These are phyloP conservation scores for Cyclospora cayetanensis DNA, from an alignment of 169 alveolate genomes.

Conservation along the genomic window DNA sequence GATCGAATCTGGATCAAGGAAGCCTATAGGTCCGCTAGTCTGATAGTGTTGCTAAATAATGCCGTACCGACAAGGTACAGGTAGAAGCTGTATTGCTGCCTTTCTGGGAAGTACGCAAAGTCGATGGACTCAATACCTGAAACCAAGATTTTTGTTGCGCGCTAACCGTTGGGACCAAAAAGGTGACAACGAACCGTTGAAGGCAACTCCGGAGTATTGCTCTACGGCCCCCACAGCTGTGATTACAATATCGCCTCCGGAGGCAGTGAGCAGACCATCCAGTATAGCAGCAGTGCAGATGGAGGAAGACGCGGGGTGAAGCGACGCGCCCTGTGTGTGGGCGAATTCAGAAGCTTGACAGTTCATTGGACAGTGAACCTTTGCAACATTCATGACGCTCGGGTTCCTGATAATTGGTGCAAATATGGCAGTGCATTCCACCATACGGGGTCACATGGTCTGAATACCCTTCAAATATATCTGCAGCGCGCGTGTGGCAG, in stretches of 20 bases:
- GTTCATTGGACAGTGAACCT: slow-evolving; percentile 80
- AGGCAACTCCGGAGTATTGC: slow-evolving; percentile 71
- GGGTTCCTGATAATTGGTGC: slow-evolving; percentile 59
- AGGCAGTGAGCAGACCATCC: slow-evolving; percentile 86
- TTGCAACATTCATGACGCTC: not conserved
- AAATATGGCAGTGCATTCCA: not conserved
- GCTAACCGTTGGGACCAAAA: too few relatives aligned
- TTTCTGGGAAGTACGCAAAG: slow-evolving; percentile 47
- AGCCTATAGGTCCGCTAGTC: not conserved
- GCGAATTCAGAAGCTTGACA: slow-evolving; percentile 79
- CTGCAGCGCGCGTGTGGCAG: slow-evolving; percentile 86
- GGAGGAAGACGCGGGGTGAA: slow-evolving; percentile 86
- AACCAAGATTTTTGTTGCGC: not conserved
- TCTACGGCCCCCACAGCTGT: slow-evolving; percentile 77
- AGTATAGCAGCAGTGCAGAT: slow-evolving; percentile 89
- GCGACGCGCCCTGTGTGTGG: slow-evolving; percentile 75
- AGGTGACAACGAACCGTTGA: not conserved
- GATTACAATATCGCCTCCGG: slow-evolving; percentile 82
- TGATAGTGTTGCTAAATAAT: not conserved
- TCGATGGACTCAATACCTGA: slow-evolving; percentile 66
- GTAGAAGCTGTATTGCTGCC: slow-evolving; percentile 46
- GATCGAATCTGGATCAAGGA: slow-evolving; percentile 67
- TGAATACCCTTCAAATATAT: slow-evolving; percentile 78
- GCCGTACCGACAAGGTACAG: slow-evolving; percentile 57
- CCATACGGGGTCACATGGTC: not conserved